phyloP scores from a whole-genome alignment of 345 rosid species.

The Eucalyptus curtisii region DNA sequence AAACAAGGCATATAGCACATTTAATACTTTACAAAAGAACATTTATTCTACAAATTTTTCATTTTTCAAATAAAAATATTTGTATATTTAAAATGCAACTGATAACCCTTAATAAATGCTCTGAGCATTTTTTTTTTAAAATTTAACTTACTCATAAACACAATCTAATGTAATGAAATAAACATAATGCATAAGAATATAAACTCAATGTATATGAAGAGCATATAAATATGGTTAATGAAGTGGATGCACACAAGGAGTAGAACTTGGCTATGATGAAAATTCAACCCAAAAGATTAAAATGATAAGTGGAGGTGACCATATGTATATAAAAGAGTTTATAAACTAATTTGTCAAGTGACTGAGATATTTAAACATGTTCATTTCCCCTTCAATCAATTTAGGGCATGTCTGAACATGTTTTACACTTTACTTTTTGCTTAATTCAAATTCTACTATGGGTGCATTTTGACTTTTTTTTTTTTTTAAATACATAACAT shows the following conservation, averaged over 20 bases:
- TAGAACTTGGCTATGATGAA: neutral
- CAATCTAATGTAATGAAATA: neutral
- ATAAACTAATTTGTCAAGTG: neutral
- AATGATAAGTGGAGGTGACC: neutral
- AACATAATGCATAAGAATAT: neutral
- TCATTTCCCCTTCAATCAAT: too few species aligned
- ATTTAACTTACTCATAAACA: neutral
- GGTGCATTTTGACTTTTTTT: too few species aligned
- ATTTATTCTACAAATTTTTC: neutral
- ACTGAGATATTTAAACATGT: neutral
- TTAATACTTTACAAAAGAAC: neutral
- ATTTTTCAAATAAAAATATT: neutral
- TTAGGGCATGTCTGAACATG: neutral
- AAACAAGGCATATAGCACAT: neutral
- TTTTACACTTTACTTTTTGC: neutral
- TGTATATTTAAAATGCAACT: neutral
- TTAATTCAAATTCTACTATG: neutral
- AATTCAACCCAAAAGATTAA: too few species aligned
- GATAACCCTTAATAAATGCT: neutral
- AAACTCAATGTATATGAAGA: too few species aligned
- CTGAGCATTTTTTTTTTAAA: neutral
- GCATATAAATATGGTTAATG: neutral
- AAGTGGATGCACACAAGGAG: neutral
- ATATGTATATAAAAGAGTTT: too few species aligned
- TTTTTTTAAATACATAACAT: too few species aligned